A percentile compares a stretch with the other conserved stretches of the same genome.
phyloP scores from a whole-genome alignment of 805 yeast genomes.

The Lipomyces orientalis region DNA sequence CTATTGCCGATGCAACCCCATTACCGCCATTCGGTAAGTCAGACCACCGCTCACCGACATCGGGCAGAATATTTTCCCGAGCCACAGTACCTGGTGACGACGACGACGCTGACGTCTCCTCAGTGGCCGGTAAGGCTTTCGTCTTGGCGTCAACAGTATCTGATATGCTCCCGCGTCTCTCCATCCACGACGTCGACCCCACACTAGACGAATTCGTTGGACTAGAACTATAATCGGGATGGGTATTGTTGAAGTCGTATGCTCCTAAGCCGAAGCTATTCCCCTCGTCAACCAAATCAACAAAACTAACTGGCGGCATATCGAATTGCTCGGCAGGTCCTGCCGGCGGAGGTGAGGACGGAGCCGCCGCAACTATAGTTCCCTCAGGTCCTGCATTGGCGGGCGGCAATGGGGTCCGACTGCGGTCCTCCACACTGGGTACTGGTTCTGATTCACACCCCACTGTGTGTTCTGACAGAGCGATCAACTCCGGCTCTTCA shows the following conservation, averaged over 20 bases:
- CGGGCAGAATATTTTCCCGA: not conserved
- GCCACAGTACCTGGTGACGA: not conserved
- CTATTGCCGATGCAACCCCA: not conserved
- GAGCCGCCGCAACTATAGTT: not conserved
- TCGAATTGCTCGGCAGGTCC: constrained; percentile 13
- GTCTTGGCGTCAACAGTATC: not conserved
- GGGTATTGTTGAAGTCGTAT: constrained; percentile 11
- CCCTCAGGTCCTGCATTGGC: not conserved
- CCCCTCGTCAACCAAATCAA: constrained; percentile 35
- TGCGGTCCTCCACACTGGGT: not conserved
- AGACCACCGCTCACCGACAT: not conserved
- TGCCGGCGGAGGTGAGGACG: not conserved
- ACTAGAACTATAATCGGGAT: constrained; percentile 8
- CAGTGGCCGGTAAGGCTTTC: not conserved
- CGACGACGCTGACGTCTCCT: not conserved
- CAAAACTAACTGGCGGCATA: constrained; percentile 23
- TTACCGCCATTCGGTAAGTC: not conserved
- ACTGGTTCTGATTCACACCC: not conserved
- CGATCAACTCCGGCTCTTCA: constrained; percentile 2
- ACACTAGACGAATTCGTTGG: constrained; percentile 27
- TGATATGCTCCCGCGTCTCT: constrained; percentile 7
- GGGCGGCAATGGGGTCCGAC: not conserved
- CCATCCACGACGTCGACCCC: constrained; percentile 25
- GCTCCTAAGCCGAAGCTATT: constrained; percentile 33
- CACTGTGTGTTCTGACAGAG: not conserved